Base-by-base conservation (phyloP, 345 rosid genomes). In the Anastatica hierochuntica region DNA sequence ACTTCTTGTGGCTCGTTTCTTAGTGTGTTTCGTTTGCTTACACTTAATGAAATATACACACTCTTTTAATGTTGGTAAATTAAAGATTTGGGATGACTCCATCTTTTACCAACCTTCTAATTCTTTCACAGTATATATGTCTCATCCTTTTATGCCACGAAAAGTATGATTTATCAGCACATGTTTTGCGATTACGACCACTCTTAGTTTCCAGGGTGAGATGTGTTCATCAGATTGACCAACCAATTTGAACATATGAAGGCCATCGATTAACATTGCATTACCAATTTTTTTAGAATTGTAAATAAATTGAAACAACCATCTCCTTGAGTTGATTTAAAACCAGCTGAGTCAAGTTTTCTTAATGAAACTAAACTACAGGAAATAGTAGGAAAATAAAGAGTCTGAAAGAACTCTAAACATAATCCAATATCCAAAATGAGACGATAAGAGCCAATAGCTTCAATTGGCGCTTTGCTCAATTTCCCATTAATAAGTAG, bases 1-100 rank as follows among this genome's bases (percentile, higher is more conserved):
- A 35, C 53, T 45, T 38, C 46, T 53, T 53, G 46, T 38, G 20
- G 35, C 24, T 38, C 18, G 18, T 41, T 1, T 41, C 11, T 47
- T 47, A 33, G 36, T 58, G 35, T 58, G 44, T 45, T 44, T 58
- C 14, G 24, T 58, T 43, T 57, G 24, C 34, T 54, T 40, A 8
- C 13, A 53, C 26, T 58, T 46, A 45, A 14, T 45, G 53, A 23
- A 44, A 35, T 57, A 31, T 31, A 19, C 10, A 15, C 30, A 56
- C 14, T n/a, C 16, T 41, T n/a, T 19, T 56, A 43, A 0, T 11
- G 3, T 29, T 43, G 21, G 31, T 56, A 31, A 56, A 56, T 13
- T 56, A 7, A 3, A 56, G 14, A n/a, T 23, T 33, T 0, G 8
- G 23, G 14, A 58, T 33, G 6, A 45, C 9, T 44, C 7, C 36